Percentiles rank a stretch among this genome's conserved stretches.
Conservation (phyloP, 345 rosid species). For the Eucalyptus viminalis region DNA sequence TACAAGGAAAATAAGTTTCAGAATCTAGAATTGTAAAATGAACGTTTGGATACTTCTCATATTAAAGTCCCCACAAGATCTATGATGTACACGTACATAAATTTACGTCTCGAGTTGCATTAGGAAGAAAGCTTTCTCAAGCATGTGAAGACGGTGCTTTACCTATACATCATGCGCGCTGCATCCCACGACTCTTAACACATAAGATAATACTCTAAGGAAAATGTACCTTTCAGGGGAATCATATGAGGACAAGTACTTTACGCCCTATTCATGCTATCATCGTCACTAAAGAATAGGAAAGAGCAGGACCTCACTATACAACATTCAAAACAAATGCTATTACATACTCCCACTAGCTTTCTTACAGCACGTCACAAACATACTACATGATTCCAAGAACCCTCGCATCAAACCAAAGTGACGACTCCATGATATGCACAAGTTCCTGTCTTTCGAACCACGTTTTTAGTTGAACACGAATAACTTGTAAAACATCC, state of each 20-base stretch:
- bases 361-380: neutral
- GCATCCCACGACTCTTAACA: neutral
- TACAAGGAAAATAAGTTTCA: no score
- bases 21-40: no score
- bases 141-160: neutral
- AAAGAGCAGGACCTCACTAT: neutral
- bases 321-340: neutral
- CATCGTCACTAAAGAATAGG: neutral
- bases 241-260: neutral
- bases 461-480: neutral
- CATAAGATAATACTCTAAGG: neutral
- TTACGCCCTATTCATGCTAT: neutral
- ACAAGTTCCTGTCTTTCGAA: neutral
- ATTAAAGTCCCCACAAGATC: no score
- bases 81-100: no score
- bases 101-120: neutral
- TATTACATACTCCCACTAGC: neutral
- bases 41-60: no score
- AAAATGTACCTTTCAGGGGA: neutral
- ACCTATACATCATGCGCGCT: neutral
- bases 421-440: neutral
- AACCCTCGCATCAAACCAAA: neutral
- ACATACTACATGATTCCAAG: neutral
- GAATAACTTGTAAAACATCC: no score
- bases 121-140: neutral